phyloP scores from a whole-genome alignment of 129 eudicot genomes.

The Helichrysum umbraculigerum region DNA sequence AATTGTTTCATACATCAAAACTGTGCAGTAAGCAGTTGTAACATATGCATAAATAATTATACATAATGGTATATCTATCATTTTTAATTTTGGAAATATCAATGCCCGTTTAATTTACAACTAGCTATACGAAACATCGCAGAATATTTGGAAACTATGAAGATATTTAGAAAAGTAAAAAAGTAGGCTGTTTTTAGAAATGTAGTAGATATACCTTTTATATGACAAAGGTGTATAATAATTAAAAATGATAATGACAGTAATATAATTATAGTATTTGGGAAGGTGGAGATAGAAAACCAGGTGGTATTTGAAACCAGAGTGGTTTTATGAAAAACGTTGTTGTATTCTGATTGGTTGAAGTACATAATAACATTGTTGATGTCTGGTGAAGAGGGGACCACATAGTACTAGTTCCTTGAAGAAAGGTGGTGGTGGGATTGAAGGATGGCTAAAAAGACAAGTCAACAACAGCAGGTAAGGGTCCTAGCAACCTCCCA shows the following conservation, averaged over 20 bases:
- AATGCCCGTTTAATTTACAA: no score
- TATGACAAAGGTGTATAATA: neutral
- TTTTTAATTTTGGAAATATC: no score
- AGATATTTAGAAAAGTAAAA: neutral
- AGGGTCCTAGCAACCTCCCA: neutral
- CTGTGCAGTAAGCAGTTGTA: no score
- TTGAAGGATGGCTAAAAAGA: conserved; percentile 10
- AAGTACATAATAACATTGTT: neutral
- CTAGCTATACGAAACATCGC: no score
- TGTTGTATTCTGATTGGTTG: conserved; percentile 53
- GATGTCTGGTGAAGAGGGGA: conserved; percentile 16
- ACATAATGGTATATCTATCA: no score
- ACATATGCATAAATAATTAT: no score
- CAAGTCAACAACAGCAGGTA: conserved; percentile 19
- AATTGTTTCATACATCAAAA: no score
- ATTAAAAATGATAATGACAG: neutral
- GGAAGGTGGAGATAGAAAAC: conserved; percentile 10
- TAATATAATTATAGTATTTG: conserved; percentile 19
- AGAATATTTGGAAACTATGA: neutral
- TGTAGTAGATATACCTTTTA: neutral
- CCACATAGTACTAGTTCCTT: conserved; percentile 32
- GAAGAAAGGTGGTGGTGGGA: conserved; percentile 8
- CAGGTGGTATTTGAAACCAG: conserved; percentile 41
- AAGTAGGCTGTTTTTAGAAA: neutral
- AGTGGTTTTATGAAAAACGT: conserved; percentile 42